Base-by-base conservation (phyloP, 73 alveolate genomes). In the Halteria grandinella region DNA sequence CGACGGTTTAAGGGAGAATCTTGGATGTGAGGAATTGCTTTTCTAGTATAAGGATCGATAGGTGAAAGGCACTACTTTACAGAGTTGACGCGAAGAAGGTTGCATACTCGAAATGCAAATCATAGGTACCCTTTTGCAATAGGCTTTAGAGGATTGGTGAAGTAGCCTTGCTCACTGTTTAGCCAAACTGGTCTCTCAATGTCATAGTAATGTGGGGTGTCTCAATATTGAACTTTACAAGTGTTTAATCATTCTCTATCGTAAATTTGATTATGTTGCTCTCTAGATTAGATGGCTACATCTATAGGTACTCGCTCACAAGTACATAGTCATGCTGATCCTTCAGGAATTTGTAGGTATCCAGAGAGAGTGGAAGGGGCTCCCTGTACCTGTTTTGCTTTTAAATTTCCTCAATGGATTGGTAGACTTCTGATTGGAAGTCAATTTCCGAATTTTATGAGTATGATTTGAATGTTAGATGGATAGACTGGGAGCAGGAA, bases 321-420 rank as follows among this genome's bases (percentile, higher is more conserved):
- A 62, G 37, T 10, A 62, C 17, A 62, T 39, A 62, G 12, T 62
- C 78, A n/a, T n/a, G n/a, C 27, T 62, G 62, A 62, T 62, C 78
- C 11, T 20, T 34, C 6, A 62, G 6, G 24, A 17, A 62, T 39
- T 62, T 62, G 43, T 62, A 62, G 37, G 57, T 62, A 32, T 62
- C 62, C 12, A 62, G 62, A n/a, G 47, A 6, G 6, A 62, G 36
- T 7, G 78, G 78, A 3, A 62, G 25, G 44, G 31, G 8, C 45
- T 62, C 34, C 5, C 36, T 45, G 27, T n/a, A 62, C 41, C 78
- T 34, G 27, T 41, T 62, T 3, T 40, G 20, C 12, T 17, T 21
- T 24, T 62, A 20, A 7, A 62, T 62, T 39, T 62, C 78, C 2
- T 41, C 60, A 15, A 40, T n/a, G 6, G 78, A n/a, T n/a, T n/a